phyloP scores from a whole-genome alignment of 129 eudicot genomes.

The Flaveria sonorensis region DNA sequence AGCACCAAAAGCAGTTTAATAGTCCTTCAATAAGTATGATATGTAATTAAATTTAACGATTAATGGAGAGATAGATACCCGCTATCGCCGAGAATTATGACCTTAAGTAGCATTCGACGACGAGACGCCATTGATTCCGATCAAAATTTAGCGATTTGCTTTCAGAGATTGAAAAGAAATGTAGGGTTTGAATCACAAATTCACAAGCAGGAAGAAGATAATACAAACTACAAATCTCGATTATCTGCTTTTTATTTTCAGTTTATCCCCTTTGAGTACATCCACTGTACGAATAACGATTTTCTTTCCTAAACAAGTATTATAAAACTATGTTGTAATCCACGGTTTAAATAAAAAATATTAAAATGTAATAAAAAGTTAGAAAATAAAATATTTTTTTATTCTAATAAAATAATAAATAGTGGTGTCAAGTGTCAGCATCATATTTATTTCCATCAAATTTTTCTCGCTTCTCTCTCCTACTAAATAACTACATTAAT shows the following conservation, averaged over 20 bases:
- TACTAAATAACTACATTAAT: no score
- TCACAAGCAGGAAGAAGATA: background rate
- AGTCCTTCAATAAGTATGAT: slow-evolving; percentile 10
- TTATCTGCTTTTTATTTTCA: slow-evolving; percentile 10
- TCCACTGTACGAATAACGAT: background rate
- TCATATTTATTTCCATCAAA: no score
- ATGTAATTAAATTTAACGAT: slow-evolving; percentile 11
- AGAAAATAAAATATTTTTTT: no score
- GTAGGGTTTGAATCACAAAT: slow-evolving; percentile 29
- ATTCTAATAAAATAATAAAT: no score
- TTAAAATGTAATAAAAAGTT: no score
- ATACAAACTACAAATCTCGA: background rate
- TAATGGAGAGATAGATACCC: slow-evolving; percentile 39
- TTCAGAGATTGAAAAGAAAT: slow-evolving; percentile 3
- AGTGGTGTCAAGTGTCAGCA: no score
- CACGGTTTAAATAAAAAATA: no score
- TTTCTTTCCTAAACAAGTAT: no score
- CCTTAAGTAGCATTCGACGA: slow-evolving; percentile 63
- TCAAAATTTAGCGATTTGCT: slow-evolving; percentile 22
- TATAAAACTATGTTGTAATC: no score
- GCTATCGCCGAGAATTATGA: slow-evolving; percentile 71
- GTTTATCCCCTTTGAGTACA: slow-evolving; percentile 1
- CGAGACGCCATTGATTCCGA: slow-evolving; percentile 58
- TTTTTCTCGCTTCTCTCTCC: no score
- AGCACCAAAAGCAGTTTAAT: slow-evolving; percentile 29